Evolutionary conservation across 2,329 filamentous ascomycete genomes (phyloP).

Genomic region (Microsporum audouinii): DNA sequence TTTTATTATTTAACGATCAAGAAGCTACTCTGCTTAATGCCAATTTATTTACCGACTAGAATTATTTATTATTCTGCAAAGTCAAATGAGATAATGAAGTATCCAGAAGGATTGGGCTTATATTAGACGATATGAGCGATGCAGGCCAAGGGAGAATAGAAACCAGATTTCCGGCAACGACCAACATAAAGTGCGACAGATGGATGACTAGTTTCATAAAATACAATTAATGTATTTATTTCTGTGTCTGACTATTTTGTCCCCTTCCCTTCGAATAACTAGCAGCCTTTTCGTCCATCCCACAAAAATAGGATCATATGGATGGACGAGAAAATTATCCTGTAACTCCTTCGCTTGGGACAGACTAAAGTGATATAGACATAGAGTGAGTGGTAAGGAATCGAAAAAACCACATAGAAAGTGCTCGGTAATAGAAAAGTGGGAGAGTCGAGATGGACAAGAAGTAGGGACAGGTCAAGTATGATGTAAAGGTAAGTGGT

Average conservation of each 20-base stretch:
- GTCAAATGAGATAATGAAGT: no score
- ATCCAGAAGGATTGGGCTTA: no score
- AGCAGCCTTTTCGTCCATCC: background rate
- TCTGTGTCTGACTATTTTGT: background rate
- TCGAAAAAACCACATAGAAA: background rate
- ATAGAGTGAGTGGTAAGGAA: constrained; percentile 5
- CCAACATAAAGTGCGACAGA: background rate
- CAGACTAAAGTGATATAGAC: constrained; percentile 1
- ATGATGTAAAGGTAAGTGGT: background rate
- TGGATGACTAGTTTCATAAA: background rate
- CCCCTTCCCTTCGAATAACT: background rate
- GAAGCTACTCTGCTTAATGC: background rate
- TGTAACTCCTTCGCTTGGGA: constrained; percentile 2
- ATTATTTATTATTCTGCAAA: background rate
- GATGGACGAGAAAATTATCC: background rate
- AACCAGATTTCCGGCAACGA: no score
- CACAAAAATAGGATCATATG: background rate
- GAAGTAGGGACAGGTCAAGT: background rate
- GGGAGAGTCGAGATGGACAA: background rate
- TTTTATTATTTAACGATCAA: background rate
- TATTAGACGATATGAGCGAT: no score
- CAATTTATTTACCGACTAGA: background rate
- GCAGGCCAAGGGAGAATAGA: no score
- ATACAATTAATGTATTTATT: constrained; percentile 1
- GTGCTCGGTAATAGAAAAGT: background rate